Conservation (phyloP, 371 early-diverging fungal species). For the Haplosporangium sp. region DNA sequence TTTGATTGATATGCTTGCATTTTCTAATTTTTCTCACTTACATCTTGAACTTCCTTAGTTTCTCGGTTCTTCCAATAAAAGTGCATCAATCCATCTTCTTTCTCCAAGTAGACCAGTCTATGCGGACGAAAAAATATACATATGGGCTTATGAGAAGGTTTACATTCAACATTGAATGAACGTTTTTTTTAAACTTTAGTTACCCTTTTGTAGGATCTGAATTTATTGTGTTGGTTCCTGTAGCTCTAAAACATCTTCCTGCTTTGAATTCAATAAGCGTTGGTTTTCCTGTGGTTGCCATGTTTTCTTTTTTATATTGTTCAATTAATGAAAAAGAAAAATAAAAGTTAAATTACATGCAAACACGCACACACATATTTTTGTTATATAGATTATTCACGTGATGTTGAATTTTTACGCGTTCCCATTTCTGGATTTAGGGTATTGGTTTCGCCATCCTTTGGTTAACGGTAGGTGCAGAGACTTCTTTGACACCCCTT, state of each 20-base stretch:
- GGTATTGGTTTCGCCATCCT: too few relatives aligned
- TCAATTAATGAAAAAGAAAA: too few relatives aligned
- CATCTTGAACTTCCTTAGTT: slow-evolving; percentile 66
- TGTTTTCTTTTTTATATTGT: background rate
- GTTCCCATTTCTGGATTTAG: too few relatives aligned
- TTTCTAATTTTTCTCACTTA: slow-evolving; percentile 28
- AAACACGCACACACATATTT: too few relatives aligned
- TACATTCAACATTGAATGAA: background rate
- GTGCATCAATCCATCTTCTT: slow-evolving; percentile 77
- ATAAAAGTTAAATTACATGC: too few relatives aligned
- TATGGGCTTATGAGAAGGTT: background rate
- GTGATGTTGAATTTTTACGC: too few relatives aligned
- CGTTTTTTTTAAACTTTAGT: slow-evolving; percentile 1
- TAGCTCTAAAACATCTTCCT: slow-evolving; percentile 78
- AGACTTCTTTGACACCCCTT: too few relatives aligned
- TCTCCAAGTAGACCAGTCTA: slow-evolving; percentile 65
- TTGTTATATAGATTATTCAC: too few relatives aligned
- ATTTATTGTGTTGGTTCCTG: slow-evolving; percentile 67
- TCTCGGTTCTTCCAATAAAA: slow-evolving; percentile 83
- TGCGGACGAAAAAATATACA: background rate
- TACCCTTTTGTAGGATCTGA: slow-evolving; percentile 85
- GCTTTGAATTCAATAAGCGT: slow-evolving; percentile 79
- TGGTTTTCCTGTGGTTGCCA: slow-evolving; percentile 22
- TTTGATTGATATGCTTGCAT: background rate
- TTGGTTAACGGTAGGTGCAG: too few relatives aligned